Evolutionary conservation across 2,329 filamentous ascomycete species (phyloP).

Genomic region (Juglanconis oblonga): DNA sequence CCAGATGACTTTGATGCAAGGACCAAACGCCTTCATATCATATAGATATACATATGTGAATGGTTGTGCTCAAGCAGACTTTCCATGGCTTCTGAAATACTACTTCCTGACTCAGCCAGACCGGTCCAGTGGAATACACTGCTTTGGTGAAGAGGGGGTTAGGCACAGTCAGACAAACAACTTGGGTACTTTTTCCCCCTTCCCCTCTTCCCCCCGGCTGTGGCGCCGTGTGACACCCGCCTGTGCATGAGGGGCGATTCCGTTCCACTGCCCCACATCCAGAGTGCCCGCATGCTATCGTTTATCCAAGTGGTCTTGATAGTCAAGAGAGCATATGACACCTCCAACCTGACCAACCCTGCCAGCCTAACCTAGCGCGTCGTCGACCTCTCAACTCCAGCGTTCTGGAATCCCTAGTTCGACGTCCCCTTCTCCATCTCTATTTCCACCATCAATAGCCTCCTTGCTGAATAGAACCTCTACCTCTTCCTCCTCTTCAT

Average conservation of each 20-base stretch:
- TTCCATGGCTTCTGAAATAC: no score
- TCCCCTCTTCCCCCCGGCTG: no score
- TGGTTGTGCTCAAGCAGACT: no score
- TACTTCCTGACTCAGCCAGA: no score
- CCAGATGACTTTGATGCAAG: no score
- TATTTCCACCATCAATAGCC: background rate
- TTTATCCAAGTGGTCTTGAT: background rate
- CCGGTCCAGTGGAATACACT: no score
- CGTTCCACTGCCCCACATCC: background rate
- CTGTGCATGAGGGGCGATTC: no score
- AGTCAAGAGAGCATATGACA: background rate
- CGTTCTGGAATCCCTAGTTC: conserved; percentile 6
- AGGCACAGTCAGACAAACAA: no score
- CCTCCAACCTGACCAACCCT: background rate
- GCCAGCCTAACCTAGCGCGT: background rate
- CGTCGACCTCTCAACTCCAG: background rate
- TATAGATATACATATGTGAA: no score
- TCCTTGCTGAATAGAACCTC: background rate
- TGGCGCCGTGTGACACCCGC: background rate
- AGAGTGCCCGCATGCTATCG: background rate
- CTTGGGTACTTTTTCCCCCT: no score
- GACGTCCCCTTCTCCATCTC: background rate
- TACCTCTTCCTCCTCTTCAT: background rate
- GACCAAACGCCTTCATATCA: no score
- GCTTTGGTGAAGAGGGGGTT: no score